A percentile compares a stretch with the other conserved stretches of the same genome.
Conservation (phyloP, 495 filamentous ascomycete genomes). For the Penicillium canariense region DNA sequence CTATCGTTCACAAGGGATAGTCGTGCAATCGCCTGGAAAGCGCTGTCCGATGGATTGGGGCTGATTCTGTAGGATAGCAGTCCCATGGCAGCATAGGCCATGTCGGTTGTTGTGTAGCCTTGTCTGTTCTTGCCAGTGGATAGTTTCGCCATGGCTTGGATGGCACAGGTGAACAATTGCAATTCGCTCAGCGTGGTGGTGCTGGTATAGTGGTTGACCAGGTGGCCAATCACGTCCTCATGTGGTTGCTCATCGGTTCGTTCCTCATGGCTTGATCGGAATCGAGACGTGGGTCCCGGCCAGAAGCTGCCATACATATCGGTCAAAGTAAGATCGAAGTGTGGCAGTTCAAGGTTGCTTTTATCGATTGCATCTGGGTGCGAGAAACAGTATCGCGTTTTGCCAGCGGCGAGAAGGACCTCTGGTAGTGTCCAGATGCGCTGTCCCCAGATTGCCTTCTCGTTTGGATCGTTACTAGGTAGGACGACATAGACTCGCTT, state of each 20-base stretch:
- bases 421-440: conserved; percentile 17
- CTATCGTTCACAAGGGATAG: not conserved
- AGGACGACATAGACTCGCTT: conserved; percentile 12
- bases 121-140: not conserved
- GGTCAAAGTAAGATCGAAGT: conserved; percentile 4
- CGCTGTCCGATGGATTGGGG: not conserved
- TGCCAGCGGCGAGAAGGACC: conserved; percentile 12
- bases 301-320: conserved; percentile 19
- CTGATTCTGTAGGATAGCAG: not conserved
- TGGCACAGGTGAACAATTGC: conserved; percentile 16
- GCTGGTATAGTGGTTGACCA: conserved; percentile 14
- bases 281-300: conserved; percentile 1
- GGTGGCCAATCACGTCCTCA: conserved; percentile 2
- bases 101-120: not conserved
- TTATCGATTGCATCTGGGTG: not conserved
- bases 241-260: conserved; percentile 6
- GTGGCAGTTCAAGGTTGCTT: not conserved
- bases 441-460: conserved; percentile 5
- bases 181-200: conserved; percentile 13
- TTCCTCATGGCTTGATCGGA: not conserved
- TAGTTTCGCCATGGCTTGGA: conserved; percentile 13
- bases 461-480: not conserved
- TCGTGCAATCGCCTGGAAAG: not conserved
- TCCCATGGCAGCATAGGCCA: not conserved
- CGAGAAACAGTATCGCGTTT: conserved; percentile 13